These are phyloP conservation scores for Detonula confervacea DNA, from an alignment of 352 stramenopile genomes.

Conservation along the genomic window DNA sequence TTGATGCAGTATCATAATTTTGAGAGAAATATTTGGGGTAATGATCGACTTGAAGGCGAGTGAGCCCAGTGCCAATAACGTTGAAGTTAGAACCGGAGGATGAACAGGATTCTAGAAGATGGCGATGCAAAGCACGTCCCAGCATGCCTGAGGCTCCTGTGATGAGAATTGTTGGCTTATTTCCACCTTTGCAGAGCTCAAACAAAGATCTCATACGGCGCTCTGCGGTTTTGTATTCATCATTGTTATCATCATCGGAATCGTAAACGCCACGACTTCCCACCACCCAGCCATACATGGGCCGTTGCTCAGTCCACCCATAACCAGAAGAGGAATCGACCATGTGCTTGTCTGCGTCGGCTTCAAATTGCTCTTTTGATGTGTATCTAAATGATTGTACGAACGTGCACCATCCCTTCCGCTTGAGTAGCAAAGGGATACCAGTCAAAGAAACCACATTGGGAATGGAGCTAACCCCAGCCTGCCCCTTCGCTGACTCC, in stretches of 20 bases:
- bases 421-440: not conserved
- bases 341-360: conserved; percentile 56
- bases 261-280: conserved; percentile 11
- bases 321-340: conserved; percentile 61
- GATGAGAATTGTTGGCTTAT: conserved; percentile 29
- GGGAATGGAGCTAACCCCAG: conserved; percentile 53
- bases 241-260: not conserved
- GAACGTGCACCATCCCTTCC: conserved; percentile 61
- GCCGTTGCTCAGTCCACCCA: conserved; percentile 59
- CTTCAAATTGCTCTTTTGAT: conserved; percentile 53
- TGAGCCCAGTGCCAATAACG: conserved; percentile 29
- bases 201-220: conserved; percentile 45
- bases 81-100: conserved; percentile 7
- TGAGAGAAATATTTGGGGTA: conserved; percentile 32
- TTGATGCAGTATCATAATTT: not conserved
- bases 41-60: conserved; percentile 30
- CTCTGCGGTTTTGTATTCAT: not conserved
- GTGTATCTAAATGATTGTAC: conserved; percentile 53
- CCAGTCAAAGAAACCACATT: conserved; percentile 34
- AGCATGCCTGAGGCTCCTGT: conserved; percentile 53
- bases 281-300: conserved; percentile 54
- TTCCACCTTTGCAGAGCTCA: conserved; percentile 18
- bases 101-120: conserved; percentile 3
- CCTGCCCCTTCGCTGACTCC: conserved; percentile 51
- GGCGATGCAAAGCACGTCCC: conserved; percentile 39